Evolutionary conservation across 257 asterid genomes (phyloP).

Genomic region (Marsdenia floribunda): DNA sequence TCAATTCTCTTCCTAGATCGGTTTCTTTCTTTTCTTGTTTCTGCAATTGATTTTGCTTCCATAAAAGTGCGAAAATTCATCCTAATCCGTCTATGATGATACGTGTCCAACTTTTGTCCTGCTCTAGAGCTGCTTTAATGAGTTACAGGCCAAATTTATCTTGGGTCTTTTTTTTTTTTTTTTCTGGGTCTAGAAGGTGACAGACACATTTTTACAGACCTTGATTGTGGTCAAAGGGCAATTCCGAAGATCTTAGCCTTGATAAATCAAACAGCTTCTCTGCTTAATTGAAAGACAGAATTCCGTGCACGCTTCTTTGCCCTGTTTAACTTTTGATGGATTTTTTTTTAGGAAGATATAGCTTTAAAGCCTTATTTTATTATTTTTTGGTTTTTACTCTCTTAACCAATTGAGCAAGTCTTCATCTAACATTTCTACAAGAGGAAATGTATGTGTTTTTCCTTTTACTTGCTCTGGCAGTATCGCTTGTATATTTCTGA

Average conservation of each 20-base stretch:
- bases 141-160: not conserved
- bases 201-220: not conserved
- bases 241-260: not conserved
- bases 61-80: not conserved
- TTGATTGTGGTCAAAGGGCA: not conserved
- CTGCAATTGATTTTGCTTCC: not conserved
- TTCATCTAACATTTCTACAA: not conserved
- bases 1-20: not conserved
- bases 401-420: not conserved
- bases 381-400: not conserved
- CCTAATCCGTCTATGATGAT: not conserved
- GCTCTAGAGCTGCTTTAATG: not conserved
- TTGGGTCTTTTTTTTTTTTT: not conserved
- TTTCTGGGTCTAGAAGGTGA: not conserved
- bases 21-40: not conserved
- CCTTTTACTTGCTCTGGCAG: not conserved
- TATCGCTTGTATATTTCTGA: not conserved
- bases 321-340: too few relatives aligned
- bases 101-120: not conserved
- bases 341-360: too few relatives aligned
- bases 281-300: not conserved
- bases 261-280: not conserved
- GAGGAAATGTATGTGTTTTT: not conserved
- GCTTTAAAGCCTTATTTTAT: too few relatives aligned
- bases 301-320: too few relatives aligned